Base-by-base conservation (phyloP, 148 eudicot genomes). In the Fagopyrum esculentum region DNA sequence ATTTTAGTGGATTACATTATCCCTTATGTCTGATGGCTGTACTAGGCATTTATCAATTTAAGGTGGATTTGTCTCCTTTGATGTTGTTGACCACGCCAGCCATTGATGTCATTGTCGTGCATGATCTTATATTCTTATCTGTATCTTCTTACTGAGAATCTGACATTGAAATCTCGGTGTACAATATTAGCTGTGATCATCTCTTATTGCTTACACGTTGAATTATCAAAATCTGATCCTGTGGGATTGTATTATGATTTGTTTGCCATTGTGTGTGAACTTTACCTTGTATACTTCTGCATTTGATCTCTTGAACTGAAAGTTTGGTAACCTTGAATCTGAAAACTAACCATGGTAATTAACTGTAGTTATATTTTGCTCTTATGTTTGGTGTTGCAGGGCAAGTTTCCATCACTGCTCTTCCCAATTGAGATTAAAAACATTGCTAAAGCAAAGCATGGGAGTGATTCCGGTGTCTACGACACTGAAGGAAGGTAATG, bases 391-490 rank as follows among this genome's bases (percentile, higher is more conserved):
- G 19, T 66, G 71, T 35, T 66, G 82, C 86, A 93, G 98, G 97
- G 94, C 3, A 88, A 90, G 72, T 79, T 79, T 30, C 82, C 82
- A 22, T 81, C 86, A 8, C 40, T 87, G 6, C 81, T 73, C 10
- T 92, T 92, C 69, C 97, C 98, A 1, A 94, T 94, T 55, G 91
- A 88, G 81, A 82, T 94, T 40, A 82, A 91, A 47, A 91, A 94
- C 81, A 94, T 94, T 64, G 77, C 89, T 0, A 77, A 74, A 76
- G 90, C 82, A 61, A 91, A 90, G 72, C 98, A 94, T 75, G 85
- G 87, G 7, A 94, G 98, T 78, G 98, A 94, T 77, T 78, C 89
- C n/a, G 98, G 89, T 71, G 92, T 87, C 45, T 94, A 90, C 30
- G 97, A 76, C 43, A 43, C 73, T 8, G 78, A 76, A 50, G 78